Percentiles rank a stretch among this genome's conserved stretches.
Evolutionary conservation across 2,329 filamentous ascomycete genomes (phyloP).

Genomic region (Diaporthe capsici): DNA sequence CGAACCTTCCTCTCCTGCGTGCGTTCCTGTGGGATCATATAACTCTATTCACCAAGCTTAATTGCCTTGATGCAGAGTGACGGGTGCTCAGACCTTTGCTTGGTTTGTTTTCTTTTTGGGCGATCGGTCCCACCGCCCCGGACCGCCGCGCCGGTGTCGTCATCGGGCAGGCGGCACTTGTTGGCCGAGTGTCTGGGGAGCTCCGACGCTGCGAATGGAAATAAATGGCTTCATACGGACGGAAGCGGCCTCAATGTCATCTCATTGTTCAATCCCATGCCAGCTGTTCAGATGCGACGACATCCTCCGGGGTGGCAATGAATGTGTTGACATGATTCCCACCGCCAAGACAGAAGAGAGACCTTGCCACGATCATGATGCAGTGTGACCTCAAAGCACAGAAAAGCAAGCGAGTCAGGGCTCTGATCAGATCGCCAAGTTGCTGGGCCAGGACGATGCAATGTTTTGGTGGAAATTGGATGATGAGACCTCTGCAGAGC

Average conservation of each 20-base stretch:
- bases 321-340: neutral
- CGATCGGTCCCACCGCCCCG: constrained; percentile 7
- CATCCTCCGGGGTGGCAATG: neutral
- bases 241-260: neutral
- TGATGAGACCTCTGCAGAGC: constrained; percentile 2
- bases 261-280: neutral
- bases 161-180: constrained; percentile 8
- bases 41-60: constrained; percentile 26
- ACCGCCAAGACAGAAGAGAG: neutral
- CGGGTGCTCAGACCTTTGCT: constrained; percentile 13
- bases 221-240: neutral
- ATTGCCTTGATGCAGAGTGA: constrained; percentile 1
- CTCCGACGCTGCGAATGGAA: neutral
- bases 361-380: constrained; percentile 11
- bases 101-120: neutral
- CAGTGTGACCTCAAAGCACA: neutral
- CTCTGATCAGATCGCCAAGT: neutral
- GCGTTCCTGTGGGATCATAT: neutral
- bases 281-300: neutral
- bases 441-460: neutral
- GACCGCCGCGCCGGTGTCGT: neutral
- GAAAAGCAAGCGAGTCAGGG: constrained; percentile 12
- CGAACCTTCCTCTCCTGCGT: neutral
- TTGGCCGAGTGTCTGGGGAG: neutral
- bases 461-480: constrained; percentile 7